Evolutionary conservation across 805 yeast genomes (phyloP), one percentile per base, ranked within the genome.

Genomic region (Saccharomyces jurei): DNA sequence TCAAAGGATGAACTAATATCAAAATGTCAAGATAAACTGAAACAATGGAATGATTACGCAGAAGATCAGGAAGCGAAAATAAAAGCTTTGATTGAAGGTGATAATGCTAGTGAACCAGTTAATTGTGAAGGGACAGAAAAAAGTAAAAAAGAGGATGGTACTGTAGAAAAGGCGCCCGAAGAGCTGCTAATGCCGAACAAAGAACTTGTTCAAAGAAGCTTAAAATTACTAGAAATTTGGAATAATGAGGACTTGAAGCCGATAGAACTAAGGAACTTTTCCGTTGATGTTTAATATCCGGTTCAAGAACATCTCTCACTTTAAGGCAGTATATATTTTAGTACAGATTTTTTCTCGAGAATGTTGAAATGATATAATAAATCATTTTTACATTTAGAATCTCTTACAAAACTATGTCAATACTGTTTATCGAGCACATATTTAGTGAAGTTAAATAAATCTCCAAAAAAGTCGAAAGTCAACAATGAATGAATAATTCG

Each of bases 11-110:
- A 61, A 13, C 51, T 68, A 22, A 28, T 56, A 10, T 57, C 57
- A 32, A 60, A 57, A 57, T 65, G 70, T 49, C 54, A 52, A 41
- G 50, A 49, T 1, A 55, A 61, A 46, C 51, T 67, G 2, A 48
- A 58, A 2, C 50, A 52, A 14, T 68, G 71, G 71, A 67, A 69
- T 50, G 59, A 56, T 4, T 66, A 60, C 41, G 56, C 57, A 8
- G 58, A 48, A 8, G 58, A 57, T 14, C 65, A 68, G 50, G 63
- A 63, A 48, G 56, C 50, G 17, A 58, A 60, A 25, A 67, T 66
- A 51, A 54, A 55, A 25, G 59, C 61, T 6, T 50, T 66, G 27
- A 60, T 67, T n/a, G 63, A 58, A 36, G 69, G 54, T 22, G 54
- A 54, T 11, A 50, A 52, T 1, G 26, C 49, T 8, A 50, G 46